phyloP scores from a whole-genome alignment of 1,284 basidiomycete species.

The Ceratobasidium sp. region DNA sequence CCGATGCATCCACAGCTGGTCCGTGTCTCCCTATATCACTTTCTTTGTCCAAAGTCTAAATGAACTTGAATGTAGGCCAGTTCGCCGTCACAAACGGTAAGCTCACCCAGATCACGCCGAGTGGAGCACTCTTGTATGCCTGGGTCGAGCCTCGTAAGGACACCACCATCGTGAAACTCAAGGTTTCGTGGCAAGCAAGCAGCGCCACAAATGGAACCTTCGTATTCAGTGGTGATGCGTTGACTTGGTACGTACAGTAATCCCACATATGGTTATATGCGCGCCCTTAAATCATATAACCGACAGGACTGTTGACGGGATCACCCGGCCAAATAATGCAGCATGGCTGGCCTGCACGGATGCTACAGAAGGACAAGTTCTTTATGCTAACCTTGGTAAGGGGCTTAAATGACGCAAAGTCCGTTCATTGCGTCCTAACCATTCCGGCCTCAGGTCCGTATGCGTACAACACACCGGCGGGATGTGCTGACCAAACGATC shows the following conservation, averaged over 20 bases:
- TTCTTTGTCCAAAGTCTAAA: slow-evolving; percentile 53
- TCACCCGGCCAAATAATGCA: slow-evolving; percentile 44
- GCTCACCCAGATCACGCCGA: slow-evolving; percentile 42
- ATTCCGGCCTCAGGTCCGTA: slow-evolving; percentile 53
- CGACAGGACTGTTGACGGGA: slow-evolving; percentile 35
- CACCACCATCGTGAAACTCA: slow-evolving; percentile 62
- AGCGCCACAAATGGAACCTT: slow-evolving; percentile 55
- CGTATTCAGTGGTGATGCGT: slow-evolving; percentile 52
- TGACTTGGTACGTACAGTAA: slow-evolving; percentile 50
- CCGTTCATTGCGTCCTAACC: slow-evolving; percentile 12
- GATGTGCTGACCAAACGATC: slow-evolving; percentile 67
- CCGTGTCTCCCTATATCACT: background rate
- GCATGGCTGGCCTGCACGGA: slow-evolving; percentile 59
- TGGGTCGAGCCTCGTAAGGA: slow-evolving; percentile 62
- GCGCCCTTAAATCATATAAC: background rate
- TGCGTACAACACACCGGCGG: slow-evolving; percentile 65
- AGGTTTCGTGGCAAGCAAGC: slow-evolving; percentile 63
- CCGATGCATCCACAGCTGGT: slow-evolving; percentile 47
- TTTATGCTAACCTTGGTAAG: slow-evolving; percentile 68
- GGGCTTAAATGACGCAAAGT: background rate
- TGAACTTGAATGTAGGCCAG: slow-evolving; percentile 64
- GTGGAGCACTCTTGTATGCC: slow-evolving; percentile 58
- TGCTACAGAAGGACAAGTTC: slow-evolving; percentile 61
- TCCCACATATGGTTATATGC: slow-evolving; percentile 42
- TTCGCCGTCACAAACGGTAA: slow-evolving; percentile 47